Conservation (phyloP, 805 yeast genomes). For the Candida tallmaniae region DNA sequence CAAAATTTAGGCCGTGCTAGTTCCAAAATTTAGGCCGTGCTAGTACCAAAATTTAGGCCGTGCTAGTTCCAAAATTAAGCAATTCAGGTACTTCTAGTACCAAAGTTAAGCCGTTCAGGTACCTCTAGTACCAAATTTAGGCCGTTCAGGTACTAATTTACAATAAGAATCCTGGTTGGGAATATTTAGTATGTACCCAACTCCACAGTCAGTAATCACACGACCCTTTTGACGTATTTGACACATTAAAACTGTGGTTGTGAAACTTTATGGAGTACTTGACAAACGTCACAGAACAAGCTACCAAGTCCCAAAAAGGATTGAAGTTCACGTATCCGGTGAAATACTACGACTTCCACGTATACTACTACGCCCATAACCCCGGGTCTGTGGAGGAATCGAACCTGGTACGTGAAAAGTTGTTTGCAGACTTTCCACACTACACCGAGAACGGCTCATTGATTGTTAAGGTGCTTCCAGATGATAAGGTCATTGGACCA, state of each 20-base stretch:
- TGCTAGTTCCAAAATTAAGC: too few relatives aligned
- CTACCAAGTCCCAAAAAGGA: constrained; percentile 19
- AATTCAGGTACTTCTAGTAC: too few relatives aligned
- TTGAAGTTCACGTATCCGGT: constrained; percentile 20
- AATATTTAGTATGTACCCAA: too few relatives aligned
- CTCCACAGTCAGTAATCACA: constrained; percentile 1
- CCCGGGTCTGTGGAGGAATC: constrained; percentile 18
- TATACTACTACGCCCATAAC: constrained; percentile 23
- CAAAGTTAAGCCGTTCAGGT: too few relatives aligned
- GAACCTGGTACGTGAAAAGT: constrained; percentile 14
- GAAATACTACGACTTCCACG: constrained; percentile 29
- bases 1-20: too few relatives aligned
- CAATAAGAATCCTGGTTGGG: too few relatives aligned
- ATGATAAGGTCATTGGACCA: constrained; percentile 26
- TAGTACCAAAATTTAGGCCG: too few relatives aligned
- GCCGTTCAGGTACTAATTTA: too few relatives aligned
- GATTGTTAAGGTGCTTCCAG: constrained; percentile 24
- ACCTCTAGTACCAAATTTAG: too few relatives aligned
- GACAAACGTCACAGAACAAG: constrained; percentile 15
- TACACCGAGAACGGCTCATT: constrained; percentile 22
- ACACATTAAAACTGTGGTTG: too few relatives aligned
- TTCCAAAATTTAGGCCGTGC: too few relatives aligned
- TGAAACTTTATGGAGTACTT: constrained; percentile 27
- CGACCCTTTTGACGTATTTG: too few relatives aligned
- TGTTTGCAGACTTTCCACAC: constrained; percentile 21